Evolutionary conservation across 2,329 filamentous ascomycete genomes (phyloP).

Genomic region (Aureobasidium sp.): DNA sequence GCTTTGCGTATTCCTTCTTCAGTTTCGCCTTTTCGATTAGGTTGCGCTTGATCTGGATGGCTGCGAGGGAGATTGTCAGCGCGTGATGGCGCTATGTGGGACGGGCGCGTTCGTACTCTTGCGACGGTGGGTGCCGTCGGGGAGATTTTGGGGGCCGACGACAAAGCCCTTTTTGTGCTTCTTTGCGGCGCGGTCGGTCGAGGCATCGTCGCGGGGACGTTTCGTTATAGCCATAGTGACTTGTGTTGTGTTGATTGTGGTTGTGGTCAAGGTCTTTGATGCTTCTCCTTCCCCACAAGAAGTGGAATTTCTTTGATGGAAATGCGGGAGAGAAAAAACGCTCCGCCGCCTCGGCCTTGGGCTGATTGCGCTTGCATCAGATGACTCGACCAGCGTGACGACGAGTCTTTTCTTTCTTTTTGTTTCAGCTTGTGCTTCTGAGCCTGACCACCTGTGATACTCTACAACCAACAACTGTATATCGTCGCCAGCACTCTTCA

Average conservation of each 20-base stretch:
- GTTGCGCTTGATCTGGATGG: constrained; percentile 80
- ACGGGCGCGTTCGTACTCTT: constrained; percentile 50
- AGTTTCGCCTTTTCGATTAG: constrained; percentile 89
- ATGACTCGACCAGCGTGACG: constrained; percentile 2
- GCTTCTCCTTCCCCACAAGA: background rate
- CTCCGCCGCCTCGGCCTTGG: background rate
- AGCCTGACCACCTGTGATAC: background rate
- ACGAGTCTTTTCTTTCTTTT: background rate
- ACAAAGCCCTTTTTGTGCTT: constrained; percentile 65
- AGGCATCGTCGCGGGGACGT: constrained; percentile 11
- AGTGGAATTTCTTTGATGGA: background rate
- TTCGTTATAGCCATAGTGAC: constrained; percentile 6
- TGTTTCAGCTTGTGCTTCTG: background rate
- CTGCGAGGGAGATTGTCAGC: constrained; percentile 37
- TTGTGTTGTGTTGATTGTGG: background rate
- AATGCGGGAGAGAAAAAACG: background rate
- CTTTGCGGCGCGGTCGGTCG: constrained; percentile 34
- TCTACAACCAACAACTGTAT: background rate
- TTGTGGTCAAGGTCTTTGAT: background rate
- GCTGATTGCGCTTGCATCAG: constrained; percentile 11
- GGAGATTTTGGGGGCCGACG: constrained; percentile 82
- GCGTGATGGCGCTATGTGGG: background rate
- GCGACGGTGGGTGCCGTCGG: constrained; percentile 79
- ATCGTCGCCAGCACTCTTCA: background rate
- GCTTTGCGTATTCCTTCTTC: constrained; percentile 84